Evolutionary conservation across 257 asterid genomes (phyloP).

Genomic region (Capsicum pubescens): DNA sequence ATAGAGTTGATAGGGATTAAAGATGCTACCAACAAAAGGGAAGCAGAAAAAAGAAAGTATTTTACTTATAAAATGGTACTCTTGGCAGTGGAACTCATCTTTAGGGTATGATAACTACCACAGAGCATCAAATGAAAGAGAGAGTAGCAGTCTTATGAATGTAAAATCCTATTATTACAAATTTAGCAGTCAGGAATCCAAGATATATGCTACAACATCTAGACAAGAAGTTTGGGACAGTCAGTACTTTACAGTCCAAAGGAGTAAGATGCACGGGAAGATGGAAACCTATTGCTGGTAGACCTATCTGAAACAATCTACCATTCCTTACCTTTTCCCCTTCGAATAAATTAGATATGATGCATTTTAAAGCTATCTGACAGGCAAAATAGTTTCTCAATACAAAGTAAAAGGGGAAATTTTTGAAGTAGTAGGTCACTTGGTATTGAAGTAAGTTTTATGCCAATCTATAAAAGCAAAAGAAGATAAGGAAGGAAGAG

Average conservation of each 20-base stretch:
- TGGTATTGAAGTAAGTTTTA: not conserved
- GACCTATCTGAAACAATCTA: not conserved
- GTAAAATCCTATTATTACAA: not conserved
- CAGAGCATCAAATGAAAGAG: not conserved
- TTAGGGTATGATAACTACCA: not conserved
- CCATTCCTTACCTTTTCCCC: not conserved
- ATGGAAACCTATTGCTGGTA: not conserved
- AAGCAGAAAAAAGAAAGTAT: conserved; percentile 22
- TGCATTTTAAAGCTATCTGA: not conserved
- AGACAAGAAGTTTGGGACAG: not conserved
- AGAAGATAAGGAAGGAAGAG: not conserved
- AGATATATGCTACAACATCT: not conserved
- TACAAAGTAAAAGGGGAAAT: not conserved
- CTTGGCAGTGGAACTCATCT: conserved; percentile 18
- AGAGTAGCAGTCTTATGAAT: conserved; percentile 6
- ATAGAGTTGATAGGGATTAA: not conserved
- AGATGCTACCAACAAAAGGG: conserved; percentile 23
- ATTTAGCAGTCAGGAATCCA: not conserved
- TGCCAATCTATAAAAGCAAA: not conserved
- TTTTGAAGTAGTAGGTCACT: not conserved
- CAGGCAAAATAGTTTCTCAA: not conserved
- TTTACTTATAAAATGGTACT: conserved; percentile 16
- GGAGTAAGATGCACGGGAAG: not conserved
- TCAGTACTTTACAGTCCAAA: not conserved
- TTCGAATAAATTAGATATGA: not conserved